Percentiles rank a stretch among this genome's conserved stretches.
phyloP scores from a whole-genome alignment of 495 filamentous ascomycete genomes.

The Tuber calosporum region DNA sequence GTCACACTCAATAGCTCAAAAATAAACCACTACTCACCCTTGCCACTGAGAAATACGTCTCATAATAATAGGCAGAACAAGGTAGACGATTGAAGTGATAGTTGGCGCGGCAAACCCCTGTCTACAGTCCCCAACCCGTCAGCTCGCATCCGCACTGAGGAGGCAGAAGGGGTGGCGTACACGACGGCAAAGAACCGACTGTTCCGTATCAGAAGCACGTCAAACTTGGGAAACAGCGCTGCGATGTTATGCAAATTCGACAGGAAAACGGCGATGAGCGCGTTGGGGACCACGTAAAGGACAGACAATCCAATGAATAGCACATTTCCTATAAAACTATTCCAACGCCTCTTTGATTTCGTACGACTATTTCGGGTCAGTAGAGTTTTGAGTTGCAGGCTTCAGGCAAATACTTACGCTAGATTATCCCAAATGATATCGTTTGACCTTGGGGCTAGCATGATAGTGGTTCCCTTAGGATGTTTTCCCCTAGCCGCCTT shows the following conservation, averaged over 20 bases:
- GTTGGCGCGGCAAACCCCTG: slow-evolving; percentile 94
- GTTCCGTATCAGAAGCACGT: slow-evolving; percentile 54
- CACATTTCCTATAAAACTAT: slow-evolving; percentile 66
- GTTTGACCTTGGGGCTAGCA: slow-evolving; percentile 74
- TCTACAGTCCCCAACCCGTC: slow-evolving; percentile 12
- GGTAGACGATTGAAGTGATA: slow-evolving; percentile 78
- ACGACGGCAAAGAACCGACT: slow-evolving; percentile 70
- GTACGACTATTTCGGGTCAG: slow-evolving; percentile 22
- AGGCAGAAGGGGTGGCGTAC: slow-evolving; percentile 15
- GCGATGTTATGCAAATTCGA: slow-evolving; percentile 56
- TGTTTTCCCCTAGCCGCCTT: slow-evolving; percentile 71
- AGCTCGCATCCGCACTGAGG: slow-evolving; percentile 3
- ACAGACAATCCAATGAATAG: slow-evolving; percentile 77
- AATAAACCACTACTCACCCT: slow-evolving; percentile 22
- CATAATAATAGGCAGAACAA: slow-evolving; percentile 84
- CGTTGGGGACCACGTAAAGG: slow-evolving; percentile 91
- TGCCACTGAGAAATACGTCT: slow-evolving; percentile 51
- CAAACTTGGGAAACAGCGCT: slow-evolving; percentile 48
- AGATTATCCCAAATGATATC: slow-evolving; percentile 97
- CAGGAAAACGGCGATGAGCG: slow-evolving; percentile 87
- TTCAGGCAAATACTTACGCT: slow-evolving; percentile 49
- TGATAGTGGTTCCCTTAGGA: slow-evolving; percentile 68
- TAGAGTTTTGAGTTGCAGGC: not conserved
- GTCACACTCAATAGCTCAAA: slow-evolving; percentile 43
- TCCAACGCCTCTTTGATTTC: slow-evolving; percentile 58